Evolutionary conservation across 306 rosid genomes (phyloP), one percentile per base, ranked within the genome.

Genomic region (Ziziphus jujuba): DNA sequence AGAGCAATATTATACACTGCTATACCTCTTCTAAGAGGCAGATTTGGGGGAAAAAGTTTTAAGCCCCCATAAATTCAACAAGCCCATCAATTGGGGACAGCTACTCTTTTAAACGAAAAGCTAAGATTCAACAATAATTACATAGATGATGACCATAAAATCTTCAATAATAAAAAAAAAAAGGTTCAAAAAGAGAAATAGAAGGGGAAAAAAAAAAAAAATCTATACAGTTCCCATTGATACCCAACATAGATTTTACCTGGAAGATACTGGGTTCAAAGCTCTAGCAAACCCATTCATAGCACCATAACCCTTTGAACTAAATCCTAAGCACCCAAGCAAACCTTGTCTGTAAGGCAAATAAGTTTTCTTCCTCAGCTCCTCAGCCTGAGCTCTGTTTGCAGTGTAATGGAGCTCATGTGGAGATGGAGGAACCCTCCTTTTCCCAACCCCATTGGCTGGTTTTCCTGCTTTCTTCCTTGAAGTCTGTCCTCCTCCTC

Each of bases 281-380:
- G 99, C 96, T 81, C 99, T 95, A 31, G 95, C 97, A 51, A 95
- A 84, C 64, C 96, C 99, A 82, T 83, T 90, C 85, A 95, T 80
- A 35, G 97, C 99, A 47, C 97, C 99, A 66, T 95, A 95, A 16
- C 99, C 96, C 73, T 88, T 95, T 0, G 97, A 95, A 70, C 92
- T 95, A 75, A 95, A 95, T 3, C 99, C 99, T 74, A 95, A 82
- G 75, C 99, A 90, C 2, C 99, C 99, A 36, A 95, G 84, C 60
- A 95, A 64, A 21, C 97, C 99, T 69, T 90, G 97, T 65, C 87
- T 80, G 61, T 95, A 95, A 16, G 99, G 99, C 82, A 95, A 69
- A 76, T 83, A 95, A 3, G 99, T 95, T 91, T 95, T 95, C 82
- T 73, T 95, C 76, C 89, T 87, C 87, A 91, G 56, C 75, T 88